Evolutionary conservation across 2,329 filamentous ascomycete genomes (phyloP), one percentile per base, ranked within the genome.

Genomic region (Metarhizium brunneum): DNA sequence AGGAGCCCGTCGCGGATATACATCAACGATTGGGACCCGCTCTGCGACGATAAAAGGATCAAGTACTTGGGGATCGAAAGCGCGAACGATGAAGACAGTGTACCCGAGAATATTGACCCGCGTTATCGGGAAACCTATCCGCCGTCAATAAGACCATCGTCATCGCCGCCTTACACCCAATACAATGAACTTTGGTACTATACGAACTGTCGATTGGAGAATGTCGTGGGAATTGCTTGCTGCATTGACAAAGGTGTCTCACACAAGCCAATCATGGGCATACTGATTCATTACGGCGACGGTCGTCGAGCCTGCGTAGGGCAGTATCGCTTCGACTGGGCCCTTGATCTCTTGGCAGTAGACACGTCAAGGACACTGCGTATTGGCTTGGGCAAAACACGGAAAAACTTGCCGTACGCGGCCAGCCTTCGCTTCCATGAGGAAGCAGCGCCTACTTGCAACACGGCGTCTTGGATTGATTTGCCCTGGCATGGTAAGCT

Each of bases 131-230:
- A 36, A 36, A 13, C 35, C 35, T 36, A 36, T 36, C 13, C 5
- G 35, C 35, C 13, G 35, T 6, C 13, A 8, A 36, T 36, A 2
- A 36, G 8, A 6, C 35, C 36, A 4, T 25, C 47, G 35, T 50
- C 53, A 32, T 36, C 30, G 53, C 53, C 53, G 47, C 53, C 53
- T 20, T 50, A 50, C 16, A 50, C 45, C 35, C 47, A 54, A 18
- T 50, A 54, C 36, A 54, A 54, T 30, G 53, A 54, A 20, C 45
- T 48, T 16, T 54, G 53, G 53, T 38, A 54, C 53, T 54, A 54
- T 30, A 54, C 47, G 25, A 50, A 50, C 36, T 54, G 53, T 40
- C 18, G 35, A 32, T 47, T 54, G 16, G 53, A 54, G 14, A 43
- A 54, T 42, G 47, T 11, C 25, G 38, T 32, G 35, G 47, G 50